phyloP scores from a whole-genome alignment of 2,329 filamentous ascomycete species.

The Knoxdaviesia proteae region DNA sequence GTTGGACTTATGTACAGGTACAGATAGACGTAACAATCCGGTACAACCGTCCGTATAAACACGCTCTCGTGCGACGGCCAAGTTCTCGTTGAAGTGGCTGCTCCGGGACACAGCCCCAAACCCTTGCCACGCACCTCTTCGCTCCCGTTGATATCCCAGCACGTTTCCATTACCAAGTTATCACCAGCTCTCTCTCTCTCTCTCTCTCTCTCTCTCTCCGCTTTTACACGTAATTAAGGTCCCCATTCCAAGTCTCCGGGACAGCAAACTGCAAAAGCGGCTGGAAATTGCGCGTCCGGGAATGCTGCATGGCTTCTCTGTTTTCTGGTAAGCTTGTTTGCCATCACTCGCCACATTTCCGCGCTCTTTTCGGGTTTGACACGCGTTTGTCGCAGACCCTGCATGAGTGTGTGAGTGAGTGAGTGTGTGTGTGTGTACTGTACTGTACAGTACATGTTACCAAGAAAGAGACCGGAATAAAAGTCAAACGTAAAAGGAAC shows the following conservation, averaged over 20 bases:
- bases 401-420: too few species aligned
- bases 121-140: background rate
- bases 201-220: background rate
- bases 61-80: background rate
- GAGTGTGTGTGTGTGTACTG: too few species aligned
- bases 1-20: background rate
- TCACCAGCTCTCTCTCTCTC: background rate
- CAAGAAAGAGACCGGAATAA: background rate
- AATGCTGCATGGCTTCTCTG: background rate
- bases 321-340: background rate
- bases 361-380: background rate
- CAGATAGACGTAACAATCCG: background rate
- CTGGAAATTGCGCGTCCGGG: background rate
- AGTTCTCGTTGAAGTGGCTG: background rate
- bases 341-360: background rate
- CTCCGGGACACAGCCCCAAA: background rate
- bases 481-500: background rate
- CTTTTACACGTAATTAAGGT: background rate
- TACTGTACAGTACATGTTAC: too few species aligned
- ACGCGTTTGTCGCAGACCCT: too few species aligned
- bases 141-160: background rate
- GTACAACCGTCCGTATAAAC: background rate
- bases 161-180: background rate
- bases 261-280: background rate
- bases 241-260: background rate